Percentiles rank a stretch among this genome's conserved stretches.
Conservation (phyloP, 805 yeast species). For the Candida mattraensis region DNA sequence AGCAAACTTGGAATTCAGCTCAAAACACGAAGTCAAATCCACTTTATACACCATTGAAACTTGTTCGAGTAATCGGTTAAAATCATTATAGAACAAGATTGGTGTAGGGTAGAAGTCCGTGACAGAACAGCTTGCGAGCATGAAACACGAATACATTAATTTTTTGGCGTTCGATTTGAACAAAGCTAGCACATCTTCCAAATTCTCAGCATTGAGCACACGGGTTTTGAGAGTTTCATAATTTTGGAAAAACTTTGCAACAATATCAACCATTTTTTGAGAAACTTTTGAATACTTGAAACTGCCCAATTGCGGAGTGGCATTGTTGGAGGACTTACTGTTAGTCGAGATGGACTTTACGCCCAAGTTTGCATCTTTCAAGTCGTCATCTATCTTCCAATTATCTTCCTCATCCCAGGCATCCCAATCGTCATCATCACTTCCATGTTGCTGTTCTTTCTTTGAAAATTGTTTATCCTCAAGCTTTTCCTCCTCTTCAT, state of each 20-base stretch:
- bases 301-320: too few species aligned
- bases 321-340: conserved; percentile 15
- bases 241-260: conserved; percentile 22
- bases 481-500: conserved; percentile 15
- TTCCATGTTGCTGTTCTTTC: conserved; percentile 1
- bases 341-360: conserved; percentile 22
- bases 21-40: conserved; percentile 23
- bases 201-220: conserved; percentile 9
- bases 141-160: conserved; percentile 26
- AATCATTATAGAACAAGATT: conserved; percentile 35
- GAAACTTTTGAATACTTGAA: conserved; percentile 21
- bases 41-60: conserved; percentile 15
- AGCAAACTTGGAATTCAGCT: conserved; percentile 23
- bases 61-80: conserved; percentile 25
- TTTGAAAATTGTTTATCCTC: conserved; percentile 3
- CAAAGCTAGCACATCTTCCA: conserved; percentile 22
- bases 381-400: conserved; percentile 27
- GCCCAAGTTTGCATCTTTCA: conserved; percentile 16
- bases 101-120: conserved; percentile 22
- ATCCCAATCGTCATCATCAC: conserved; percentile 26
- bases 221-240: conserved; percentile 16
- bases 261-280: conserved; percentile 11
- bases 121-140: conserved; percentile 23
- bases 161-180: conserved; percentile 31
- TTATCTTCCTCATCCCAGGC: conserved; percentile 31